These are phyloP conservation scores for Fusarium caatingaense DNA, from an alignment of 2,329 filamentous ascomycete genomes.

Conservation along the genomic window DNA sequence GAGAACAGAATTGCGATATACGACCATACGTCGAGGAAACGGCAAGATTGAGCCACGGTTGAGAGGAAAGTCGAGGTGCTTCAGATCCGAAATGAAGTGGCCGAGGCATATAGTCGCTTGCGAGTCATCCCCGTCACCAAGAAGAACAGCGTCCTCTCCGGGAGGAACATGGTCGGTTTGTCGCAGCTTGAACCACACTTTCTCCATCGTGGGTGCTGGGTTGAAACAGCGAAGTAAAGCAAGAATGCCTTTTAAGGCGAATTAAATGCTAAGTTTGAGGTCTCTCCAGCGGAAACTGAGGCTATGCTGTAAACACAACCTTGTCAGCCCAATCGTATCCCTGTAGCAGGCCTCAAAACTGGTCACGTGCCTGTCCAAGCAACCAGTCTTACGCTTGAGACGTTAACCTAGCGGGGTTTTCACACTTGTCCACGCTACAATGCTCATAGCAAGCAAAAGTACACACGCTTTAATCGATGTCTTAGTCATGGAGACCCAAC, in stretches of 20 bases:
- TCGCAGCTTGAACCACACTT: slow-evolving; percentile 9
- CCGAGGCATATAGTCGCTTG: background rate
- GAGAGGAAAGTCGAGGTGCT: background rate
- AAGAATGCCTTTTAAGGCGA: background rate
- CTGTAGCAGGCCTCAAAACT: background rate
- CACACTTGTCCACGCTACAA: background rate
- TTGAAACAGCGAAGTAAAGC: no score
- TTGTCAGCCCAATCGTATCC: background rate
- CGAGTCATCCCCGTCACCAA: background rate
- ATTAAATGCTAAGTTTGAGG: background rate
- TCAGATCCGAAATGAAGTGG: background rate
- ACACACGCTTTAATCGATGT: no score
- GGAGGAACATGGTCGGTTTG: background rate
- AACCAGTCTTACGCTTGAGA: background rate
- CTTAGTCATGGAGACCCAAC: no score
- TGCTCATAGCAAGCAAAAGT: background rate
- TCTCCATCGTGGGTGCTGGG: background rate
- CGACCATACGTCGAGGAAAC: background rate
- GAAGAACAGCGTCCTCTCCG: background rate
- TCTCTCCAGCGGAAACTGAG: no score
- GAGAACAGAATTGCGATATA: rapidly evolving
- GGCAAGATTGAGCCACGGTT: background rate
- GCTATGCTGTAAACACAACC: no score
- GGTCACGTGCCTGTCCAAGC: background rate
- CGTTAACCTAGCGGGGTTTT: slow-evolving; percentile 2